Base-by-base conservation (phyloP, 805 yeast species). In the Metschnikowia anglica region DNA sequence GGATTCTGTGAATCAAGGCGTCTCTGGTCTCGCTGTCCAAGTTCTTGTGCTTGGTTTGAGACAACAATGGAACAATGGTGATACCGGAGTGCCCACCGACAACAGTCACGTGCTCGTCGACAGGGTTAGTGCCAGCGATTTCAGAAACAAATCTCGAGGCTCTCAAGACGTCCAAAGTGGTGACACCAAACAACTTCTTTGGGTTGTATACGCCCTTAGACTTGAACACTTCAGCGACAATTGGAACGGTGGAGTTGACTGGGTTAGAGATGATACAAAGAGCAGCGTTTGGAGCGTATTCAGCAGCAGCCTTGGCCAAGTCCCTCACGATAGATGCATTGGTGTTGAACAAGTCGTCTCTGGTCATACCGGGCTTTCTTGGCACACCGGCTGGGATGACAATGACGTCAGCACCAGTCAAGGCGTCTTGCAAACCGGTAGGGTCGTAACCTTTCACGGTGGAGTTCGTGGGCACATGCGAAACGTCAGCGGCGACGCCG, bases 291-390 rank as follows among this genome's bases (percentile, higher is more conserved):
- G 97, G 97, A 53, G 86, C 78, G 67, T 75, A 63, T 53, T 85
- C 87, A 49, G 95, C 96, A 57, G 80, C 80, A 41, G 89, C 85
- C 70, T 83, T 76, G 64, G 96, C 96, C 68, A 90, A 78, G 69
- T 87, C 96, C 66, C 93, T 83, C 51, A 90, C 97, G 67, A 90
- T 90, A 39, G 95, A 84, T 40, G 97, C 97, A 63, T 90, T 90
- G 75, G 95, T 90, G 77, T 87, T 84, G 83, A 90, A 90, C 60
- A 90, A 77, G 66, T 90, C 97, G 67, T 90, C 97, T 77, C 97
- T 86, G 62, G 97, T 88, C 97, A 90, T 90, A 69, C 97, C 97
- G 56, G 97, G 97, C 76, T 89, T 90, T 81, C 95, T 87, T 76
- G 95, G 97, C 46, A 90, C 95, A 76, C 97, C 97, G 44, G 97